Percentiles rank a stretch among this genome's conserved stretches.
phyloP scores from a whole-genome alignment of 176 grass and related monocot species.

The Saccharum officinarum region DNA sequence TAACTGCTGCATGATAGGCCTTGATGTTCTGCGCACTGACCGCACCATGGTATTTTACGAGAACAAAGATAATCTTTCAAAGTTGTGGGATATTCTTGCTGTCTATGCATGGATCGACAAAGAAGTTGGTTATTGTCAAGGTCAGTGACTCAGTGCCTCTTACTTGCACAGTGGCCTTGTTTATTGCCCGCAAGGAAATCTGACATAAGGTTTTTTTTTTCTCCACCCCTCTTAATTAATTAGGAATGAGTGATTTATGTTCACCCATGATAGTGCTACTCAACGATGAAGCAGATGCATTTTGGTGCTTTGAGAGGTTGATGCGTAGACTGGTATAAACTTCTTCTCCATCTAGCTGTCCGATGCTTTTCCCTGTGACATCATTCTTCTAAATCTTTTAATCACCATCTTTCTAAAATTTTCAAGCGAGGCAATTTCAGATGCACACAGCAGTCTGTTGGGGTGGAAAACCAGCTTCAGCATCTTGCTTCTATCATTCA shows the following conservation, averaged over 20 bases:
- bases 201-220: slow-evolving; percentile 3
- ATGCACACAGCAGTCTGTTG: slow-evolving; percentile 89
- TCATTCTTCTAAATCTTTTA: slow-evolving; percentile 32
- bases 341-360: neutral
- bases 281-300: slow-evolving; percentile 91
- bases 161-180: neutral
- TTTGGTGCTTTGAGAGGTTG: slow-evolving; percentile 98
- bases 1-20: slow-evolving; percentile 48
- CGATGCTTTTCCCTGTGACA: neutral
- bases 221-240: slow-evolving; percentile 29
- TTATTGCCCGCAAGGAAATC: slow-evolving; percentile 19
- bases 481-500: slow-evolving; percentile 94
- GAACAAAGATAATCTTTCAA: slow-evolving; percentile 95
- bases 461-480: slow-evolving; percentile 94
- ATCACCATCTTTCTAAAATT: slow-evolving; percentile 46
- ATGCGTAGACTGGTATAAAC: slow-evolving; percentile 90
- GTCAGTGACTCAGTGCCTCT: slow-evolving; percentile 24
- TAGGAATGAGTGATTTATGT: slow-evolving; percentile 99
- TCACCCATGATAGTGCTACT: slow-evolving; percentile 95
- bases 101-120: slow-evolving; percentile 98
- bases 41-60: slow-evolving; percentile 90
- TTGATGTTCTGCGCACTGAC: slow-evolving; percentile 96
- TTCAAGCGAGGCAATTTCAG: slow-evolving; percentile 99
- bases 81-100: slow-evolving; percentile 96
- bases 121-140: slow-evolving; percentile 99